Base-by-base conservation (phyloP, 2,329 filamentous ascomycete genomes). In the Trichothecium sympodiale region DNA sequence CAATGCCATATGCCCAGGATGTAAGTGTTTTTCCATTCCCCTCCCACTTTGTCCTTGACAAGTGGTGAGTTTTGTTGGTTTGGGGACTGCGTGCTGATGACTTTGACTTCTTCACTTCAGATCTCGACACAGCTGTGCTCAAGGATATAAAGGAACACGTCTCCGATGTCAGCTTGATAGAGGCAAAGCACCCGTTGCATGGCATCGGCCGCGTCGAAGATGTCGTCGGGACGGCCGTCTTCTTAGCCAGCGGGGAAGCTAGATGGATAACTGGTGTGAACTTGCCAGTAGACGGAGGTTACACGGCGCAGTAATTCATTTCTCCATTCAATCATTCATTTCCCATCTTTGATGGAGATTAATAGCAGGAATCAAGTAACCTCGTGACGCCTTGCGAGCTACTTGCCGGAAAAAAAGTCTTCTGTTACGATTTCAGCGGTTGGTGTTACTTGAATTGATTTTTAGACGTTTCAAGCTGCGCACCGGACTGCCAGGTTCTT, bases 1-100 rank as follows among this genome's bases (percentile, higher is more conserved):
- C 25, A 74, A 74, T 43, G 66, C 67, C 0, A 56, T 74, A 5
- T 71, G 67, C 36, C 70, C 71, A 4, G 71, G 70, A 5, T 73
- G 43, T 13, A 40, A 42, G 28, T 51, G 38, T 17, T 12, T 17
- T 30, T 17, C 14, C 9, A 14, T 32, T 18, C 18, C 10, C 15
- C 10, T 6, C 15, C 17, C 14, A 5, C 29, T 31, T 31, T 16
- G 5, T 32, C n/a, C 5, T 6, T 17, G 26, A 13, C 10, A 26
- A 14, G 23, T 16, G 8, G n/a, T n/a, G 15, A 18, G 9, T 26
- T 35, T 4, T 28, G 23, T 17, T n/a, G 8, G n/a, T 6, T 14
- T 10, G n/a, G n/a, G n/a, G n/a, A n/a, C n/a, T n/a, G n/a, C n/a
- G n/a, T n/a, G n/a, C n/a, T n/a, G n/a, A n/a, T n/a, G n/a, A n/a